Conservation (phyloP, 441 rosid genomes). For the Metrosideros polymorpha region DNA sequence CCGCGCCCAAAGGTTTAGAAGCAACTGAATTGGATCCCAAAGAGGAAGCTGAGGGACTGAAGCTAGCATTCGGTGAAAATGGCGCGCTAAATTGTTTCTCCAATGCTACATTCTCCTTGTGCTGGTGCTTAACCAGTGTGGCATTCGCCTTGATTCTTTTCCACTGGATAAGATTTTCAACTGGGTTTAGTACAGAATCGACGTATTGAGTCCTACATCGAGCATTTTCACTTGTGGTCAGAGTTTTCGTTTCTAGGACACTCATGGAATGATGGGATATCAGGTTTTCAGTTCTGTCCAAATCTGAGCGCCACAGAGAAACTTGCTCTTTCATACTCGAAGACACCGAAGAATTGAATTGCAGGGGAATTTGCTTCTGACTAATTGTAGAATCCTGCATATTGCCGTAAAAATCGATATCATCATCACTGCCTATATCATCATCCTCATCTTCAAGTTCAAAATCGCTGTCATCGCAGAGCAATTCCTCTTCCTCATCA, state of each 20-base stretch:
- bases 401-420: slow-evolving; percentile 1
- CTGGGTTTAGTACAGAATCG: slow-evolving; percentile 43
- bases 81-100: neutral
- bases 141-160: slow-evolving; percentile 47
- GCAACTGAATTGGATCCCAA: slow-evolving; percentile 11
- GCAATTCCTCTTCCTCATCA: slow-evolving; percentile 41
- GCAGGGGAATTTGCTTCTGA: slow-evolving; percentile 11
- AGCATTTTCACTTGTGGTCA: slow-evolving; percentile 9
- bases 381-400: slow-evolving; percentile 23
- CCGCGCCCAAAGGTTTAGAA: slow-evolving; percentile 21
- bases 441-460: slow-evolving; percentile 35
- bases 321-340: neutral
- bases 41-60: neutral
- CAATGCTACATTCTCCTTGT: slow-evolving; percentile 29
- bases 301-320: neutral
- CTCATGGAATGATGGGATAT: neutral
- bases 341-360: neutral
- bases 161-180: slow-evolving; percentile 52
- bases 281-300: slow-evolving; percentile 5
- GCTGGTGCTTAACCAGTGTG: slow-evolving; percentile 5
- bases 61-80: neutral
- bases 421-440: neutral
- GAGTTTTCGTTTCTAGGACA: slow-evolving; percentile 1
- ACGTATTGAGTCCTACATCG: slow-evolving; percentile 18
- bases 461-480: slow-evolving; percentile 41